These are phyloP conservation scores for Talaromyces thailandensis DNA, from an alignment of 495 filamentous ascomycete species.

Conservation along the genomic window DNA sequence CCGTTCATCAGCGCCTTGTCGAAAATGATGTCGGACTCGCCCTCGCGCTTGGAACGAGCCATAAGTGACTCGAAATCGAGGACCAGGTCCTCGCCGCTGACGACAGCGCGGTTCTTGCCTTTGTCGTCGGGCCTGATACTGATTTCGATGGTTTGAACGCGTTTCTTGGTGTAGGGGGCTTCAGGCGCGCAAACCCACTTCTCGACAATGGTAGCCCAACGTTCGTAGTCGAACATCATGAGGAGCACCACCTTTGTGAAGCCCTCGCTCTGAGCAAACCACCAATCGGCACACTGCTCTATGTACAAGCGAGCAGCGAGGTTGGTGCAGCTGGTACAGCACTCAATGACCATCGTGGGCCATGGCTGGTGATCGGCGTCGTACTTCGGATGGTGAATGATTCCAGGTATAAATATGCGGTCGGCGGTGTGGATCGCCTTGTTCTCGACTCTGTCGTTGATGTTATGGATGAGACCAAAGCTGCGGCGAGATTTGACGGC, in stretches of 20 bases:
- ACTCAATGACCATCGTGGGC: constrained; percentile 1
- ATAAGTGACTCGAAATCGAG: neutral
- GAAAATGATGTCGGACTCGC: neutral
- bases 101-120: neutral
- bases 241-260: constrained; percentile 8
- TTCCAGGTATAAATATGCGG: neutral
- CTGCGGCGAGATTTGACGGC: neutral
- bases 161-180: neutral
- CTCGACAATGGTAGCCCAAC: neutral
- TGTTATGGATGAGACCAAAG: neutral
- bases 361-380: neutral
- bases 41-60: neutral
- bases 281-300: neutral
- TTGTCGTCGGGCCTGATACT: neutral
- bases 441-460: neutral
- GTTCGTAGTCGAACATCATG: neutral
- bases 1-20: constrained; percentile 1
- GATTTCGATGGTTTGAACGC: neutral
- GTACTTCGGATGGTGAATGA: neutral
- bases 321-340: neutral
- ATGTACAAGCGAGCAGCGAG: neutral
- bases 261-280: constrained; percentile 11
- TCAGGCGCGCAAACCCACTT: neutral
- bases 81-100: neutral
- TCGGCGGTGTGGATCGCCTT: neutral